Conservation (phyloP, 345 rosid species). For the Eucalyptus marginata region DNA sequence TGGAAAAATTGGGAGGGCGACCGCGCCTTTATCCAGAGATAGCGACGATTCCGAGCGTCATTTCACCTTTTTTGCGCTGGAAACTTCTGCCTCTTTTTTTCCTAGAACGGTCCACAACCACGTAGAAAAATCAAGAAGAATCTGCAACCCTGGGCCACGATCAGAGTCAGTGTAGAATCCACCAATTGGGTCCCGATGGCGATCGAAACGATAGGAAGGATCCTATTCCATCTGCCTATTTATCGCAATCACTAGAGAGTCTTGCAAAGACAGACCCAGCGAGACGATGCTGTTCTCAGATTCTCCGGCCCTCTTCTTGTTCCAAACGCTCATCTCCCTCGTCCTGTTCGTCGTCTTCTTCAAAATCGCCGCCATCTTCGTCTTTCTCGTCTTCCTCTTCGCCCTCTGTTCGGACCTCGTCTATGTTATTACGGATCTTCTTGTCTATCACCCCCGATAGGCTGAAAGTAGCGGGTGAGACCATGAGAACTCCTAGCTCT, state of each 20-base stretch:
- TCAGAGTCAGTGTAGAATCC: background rate
- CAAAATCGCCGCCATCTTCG: background rate
- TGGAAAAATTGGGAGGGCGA: background rate
- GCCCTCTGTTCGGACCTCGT: conserved; percentile 21
- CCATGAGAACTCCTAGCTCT: background rate
- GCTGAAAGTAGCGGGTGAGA: background rate
- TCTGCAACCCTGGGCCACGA: background rate
- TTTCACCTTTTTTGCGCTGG: background rate
- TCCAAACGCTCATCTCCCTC: conserved; percentile 5
- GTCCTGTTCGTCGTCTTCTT: conserved; percentile 5
- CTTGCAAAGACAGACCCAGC: background rate
- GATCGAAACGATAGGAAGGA: background rate
- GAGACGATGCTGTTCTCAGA: background rate
- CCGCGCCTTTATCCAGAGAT: background rate
- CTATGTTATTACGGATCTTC: conserved; percentile 5
- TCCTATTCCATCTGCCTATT: background rate
- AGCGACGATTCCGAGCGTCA: rapidly evolving
- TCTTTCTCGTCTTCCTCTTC: conserved; percentile 9
- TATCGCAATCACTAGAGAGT: background rate
- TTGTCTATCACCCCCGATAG: background rate
- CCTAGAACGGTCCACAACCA: background rate
- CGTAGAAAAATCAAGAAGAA: background rate
- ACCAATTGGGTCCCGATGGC: background rate
- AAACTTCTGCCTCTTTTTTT: rapidly evolving
- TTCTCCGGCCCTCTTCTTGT: conserved; percentile 6